Base-by-base conservation (phyloP, 805 yeast species). In the Cyberlindnera euphorbiiphila region DNA sequence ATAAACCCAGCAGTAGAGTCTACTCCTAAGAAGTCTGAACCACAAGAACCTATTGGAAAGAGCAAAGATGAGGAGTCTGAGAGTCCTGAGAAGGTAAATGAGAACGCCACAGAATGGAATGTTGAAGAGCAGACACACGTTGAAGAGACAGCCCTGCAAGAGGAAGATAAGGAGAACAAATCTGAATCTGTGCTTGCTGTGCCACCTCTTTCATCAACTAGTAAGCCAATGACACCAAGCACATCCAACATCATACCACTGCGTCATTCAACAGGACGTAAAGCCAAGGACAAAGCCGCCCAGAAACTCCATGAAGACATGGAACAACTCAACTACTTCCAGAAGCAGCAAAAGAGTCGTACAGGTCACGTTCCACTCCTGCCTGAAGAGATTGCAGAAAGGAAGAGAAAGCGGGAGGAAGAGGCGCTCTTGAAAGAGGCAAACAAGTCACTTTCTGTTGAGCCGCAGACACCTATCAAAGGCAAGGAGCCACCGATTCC, bases 261-360 rank as follows among this genome's bases (percentile, higher is more conserved):
- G 3, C 51, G 56, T 11, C 36, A 42, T 5, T 30, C 50, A n/a
- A 50, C 47, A 45, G 54, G 71, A 2, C 57, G 85, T 34, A 71
- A 74, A 27, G 94, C 95, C 1, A 79, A 80, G 31, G 68, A 70
- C 26, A 75, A 70, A 49, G 94, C 94, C 0, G 79, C 78, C 1
- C 62, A 64, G 40, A 79, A 77, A 53, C 62, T 85, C 12, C 91
- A 81, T 49, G 71, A 71, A 9, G 77, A 80, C 54, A 83, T 85
- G 70, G 74, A 73, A 41, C 81, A 81, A 32, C 67, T 85, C 45
- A 82, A 81, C 50, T 69, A 66, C 34, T 85, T 74, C 51, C 81
- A 79, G 43, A 69, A 74, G 45, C 76, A 75, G 48, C 67, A 70
- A 19, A 64, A 68, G 16, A 23, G 37, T 13, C 25, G 27, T 4